These are phyloP conservation scores for Penicillium concentricum DNA, from an alignment of 2,329 filamentous ascomycete species.

Conservation along the genomic window DNA sequence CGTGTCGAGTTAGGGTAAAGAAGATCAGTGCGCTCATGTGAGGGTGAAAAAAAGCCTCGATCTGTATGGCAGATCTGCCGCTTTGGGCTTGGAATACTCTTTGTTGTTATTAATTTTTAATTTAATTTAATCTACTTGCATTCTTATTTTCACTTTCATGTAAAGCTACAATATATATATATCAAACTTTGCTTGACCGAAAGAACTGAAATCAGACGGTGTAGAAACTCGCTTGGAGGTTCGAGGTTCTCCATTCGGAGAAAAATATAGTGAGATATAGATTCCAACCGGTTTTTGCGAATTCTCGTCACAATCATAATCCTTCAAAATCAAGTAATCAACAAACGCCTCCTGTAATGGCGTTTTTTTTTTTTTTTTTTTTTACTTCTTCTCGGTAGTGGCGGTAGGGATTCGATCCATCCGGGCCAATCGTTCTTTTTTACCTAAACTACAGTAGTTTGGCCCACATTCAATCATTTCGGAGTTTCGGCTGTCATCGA, in stretches of 20 bases:
- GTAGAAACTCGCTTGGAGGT: too few species aligned
- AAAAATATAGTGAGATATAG: neutral
- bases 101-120: neutral
- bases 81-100: neutral
- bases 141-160: neutral
- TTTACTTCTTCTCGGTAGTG: conserved; percentile 13
- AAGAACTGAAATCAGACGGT: conserved; percentile 11
- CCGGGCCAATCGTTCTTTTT: conserved; percentile 6
- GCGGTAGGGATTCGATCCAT: neutral
- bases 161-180: neutral
- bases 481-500: neutral
- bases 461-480: neutral
- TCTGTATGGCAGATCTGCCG: neutral
- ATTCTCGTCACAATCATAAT: neutral
- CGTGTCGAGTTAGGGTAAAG: neutral
- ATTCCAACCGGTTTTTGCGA: neutral
- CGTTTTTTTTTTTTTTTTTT: conserved; percentile 9
- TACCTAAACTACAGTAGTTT: neutral
- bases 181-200: conserved; percentile 18
- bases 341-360: conserved; percentile 7
- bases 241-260: neutral
- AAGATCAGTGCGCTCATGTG: conserved; percentile 4
- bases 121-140: neutral
- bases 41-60: neutral
- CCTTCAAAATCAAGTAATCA: neutral